phyloP scores from a whole-genome alignment of 1,284 basidiomycete species.

The Fomitopsis palustris region DNA sequence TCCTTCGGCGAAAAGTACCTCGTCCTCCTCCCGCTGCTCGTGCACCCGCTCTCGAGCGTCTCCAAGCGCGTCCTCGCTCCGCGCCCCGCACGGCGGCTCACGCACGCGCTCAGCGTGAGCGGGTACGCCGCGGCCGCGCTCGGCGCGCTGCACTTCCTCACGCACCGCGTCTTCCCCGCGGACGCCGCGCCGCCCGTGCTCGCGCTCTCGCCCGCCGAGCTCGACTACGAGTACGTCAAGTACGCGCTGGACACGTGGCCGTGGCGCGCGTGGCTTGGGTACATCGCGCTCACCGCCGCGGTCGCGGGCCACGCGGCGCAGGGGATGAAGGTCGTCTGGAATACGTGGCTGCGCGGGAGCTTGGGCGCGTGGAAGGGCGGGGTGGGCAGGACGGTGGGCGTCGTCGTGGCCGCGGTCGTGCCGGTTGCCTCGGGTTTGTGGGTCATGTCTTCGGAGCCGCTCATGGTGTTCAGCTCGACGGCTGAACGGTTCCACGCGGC shows the following conservation, averaged over 20 bases:
- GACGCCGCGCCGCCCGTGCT: slow-evolving; percentile 43
- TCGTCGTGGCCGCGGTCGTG: slow-evolving; percentile 32
- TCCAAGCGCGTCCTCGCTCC: slow-evolving; percentile 49
- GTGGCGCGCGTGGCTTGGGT: slow-evolving; percentile 53
- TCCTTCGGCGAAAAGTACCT: slow-evolving; percentile 59
- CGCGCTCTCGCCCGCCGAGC: slow-evolving; percentile 59
- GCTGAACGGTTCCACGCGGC: slow-evolving; percentile 41
- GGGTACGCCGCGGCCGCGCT: slow-evolving; percentile 54
- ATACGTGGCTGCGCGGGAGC: slow-evolving; percentile 35
- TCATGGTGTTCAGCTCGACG: slow-evolving; percentile 51
- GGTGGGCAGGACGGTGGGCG: slow-evolving; percentile 26
- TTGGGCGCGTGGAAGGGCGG: slow-evolving; percentile 22
- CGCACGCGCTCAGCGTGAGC: slow-evolving; percentile 47
- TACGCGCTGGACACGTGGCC: slow-evolving; percentile 59
- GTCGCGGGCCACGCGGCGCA: slow-evolving; percentile 56
- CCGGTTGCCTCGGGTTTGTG: slow-evolving; percentile 55
- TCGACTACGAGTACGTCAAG: slow-evolving; percentile 77
- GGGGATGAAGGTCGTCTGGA: slow-evolving; percentile 52
- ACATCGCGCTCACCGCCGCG: slow-evolving; percentile 50
- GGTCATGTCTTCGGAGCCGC: slow-evolving; percentile 50
- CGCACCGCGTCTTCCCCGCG: slow-evolving; percentile 54
- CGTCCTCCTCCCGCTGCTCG: slow-evolving; percentile 52
- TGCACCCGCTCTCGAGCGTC: slow-evolving; percentile 55
- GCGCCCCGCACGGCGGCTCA: slow-evolving; percentile 35
- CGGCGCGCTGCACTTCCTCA: slow-evolving; percentile 60